Conservation (phyloP, 495 filamentous ascomycete genomes). For the Penicillium psychrofluorescens region DNA sequence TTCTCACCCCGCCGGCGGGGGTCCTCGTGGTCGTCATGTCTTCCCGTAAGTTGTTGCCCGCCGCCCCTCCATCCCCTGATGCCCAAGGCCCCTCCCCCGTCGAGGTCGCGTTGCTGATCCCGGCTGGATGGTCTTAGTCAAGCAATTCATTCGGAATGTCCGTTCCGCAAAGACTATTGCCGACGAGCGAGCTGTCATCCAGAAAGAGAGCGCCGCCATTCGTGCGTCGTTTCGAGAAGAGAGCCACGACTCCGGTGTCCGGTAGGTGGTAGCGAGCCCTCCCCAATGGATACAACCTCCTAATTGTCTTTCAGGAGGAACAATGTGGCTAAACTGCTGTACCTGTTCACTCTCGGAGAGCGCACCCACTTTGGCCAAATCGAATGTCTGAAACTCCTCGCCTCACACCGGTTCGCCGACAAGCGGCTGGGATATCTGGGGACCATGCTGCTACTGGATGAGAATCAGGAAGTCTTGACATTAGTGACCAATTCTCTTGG, state of each 20-base stretch:
- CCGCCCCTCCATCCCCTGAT: constrained; percentile 26
- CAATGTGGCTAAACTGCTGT: constrained; percentile 96
- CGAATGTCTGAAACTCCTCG: constrained; percentile 95
- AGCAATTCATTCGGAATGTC: constrained; percentile 99
- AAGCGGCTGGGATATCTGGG: constrained; percentile 94
- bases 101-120: not conserved
- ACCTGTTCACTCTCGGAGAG: constrained; percentile 97
- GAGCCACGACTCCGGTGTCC: constrained; percentile 80
- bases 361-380: constrained; percentile 98
- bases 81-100: constrained; percentile 13
- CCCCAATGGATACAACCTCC: constrained; percentile 4
- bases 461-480: constrained; percentile 97
- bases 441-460: constrained; percentile 91
- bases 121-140: constrained; percentile 50
- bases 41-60: constrained; percentile 50
- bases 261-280: constrained; percentile 43
- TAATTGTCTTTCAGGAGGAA: constrained; percentile 64
- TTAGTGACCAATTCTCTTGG: constrained; percentile 95
- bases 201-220: constrained; percentile 97
- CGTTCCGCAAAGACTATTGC: constrained; percentile 97
- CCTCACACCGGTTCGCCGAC: constrained; percentile 95
- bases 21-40: constrained; percentile 49
- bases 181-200: constrained; percentile 94
- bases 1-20: constrained; percentile 28
- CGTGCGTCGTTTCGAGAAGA: constrained; percentile 95